phyloP scores from a whole-genome alignment of 2,329 filamentous ascomycete species.

The Cytospora chrysosperma region DNA sequence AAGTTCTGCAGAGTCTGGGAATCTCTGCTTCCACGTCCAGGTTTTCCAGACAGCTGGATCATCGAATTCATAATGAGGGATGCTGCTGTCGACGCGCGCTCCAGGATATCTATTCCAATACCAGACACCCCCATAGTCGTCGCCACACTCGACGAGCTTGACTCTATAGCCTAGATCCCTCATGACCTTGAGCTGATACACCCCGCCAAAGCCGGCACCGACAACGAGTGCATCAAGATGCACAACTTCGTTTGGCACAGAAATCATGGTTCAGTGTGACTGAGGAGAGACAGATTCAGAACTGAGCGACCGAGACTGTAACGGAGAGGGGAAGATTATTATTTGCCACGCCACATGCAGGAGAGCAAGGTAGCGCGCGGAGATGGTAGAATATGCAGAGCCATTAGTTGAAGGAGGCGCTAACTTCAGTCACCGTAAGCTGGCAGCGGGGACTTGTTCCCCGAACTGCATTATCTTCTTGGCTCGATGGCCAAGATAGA shows the following conservation, averaged over 20 bases:
- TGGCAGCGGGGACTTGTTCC: neutral
- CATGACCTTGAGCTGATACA: conserved; percentile 18
- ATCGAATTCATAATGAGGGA: conserved; percentile 15
- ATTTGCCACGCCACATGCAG: no score
- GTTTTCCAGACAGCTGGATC: conserved; percentile 13
- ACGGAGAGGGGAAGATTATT: neutral
- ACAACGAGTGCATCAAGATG: conserved; percentile 17
- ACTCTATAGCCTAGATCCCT: conserved; percentile 7
- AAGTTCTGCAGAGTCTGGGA: conserved; percentile 10
- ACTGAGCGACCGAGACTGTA: neutral
- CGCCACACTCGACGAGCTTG: conserved; percentile 12
- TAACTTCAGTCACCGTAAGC: neutral
- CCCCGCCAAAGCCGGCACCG: conserved; percentile 19
- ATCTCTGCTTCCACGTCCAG: conserved; percentile 19
- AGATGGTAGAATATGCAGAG: no score
- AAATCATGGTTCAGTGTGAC: neutral
- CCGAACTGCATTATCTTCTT: neutral
- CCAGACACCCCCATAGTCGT: conserved; percentile 7
- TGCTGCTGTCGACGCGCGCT: conserved; percentile 13
- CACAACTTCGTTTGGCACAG: neutral
- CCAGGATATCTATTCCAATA: conserved; percentile 19
- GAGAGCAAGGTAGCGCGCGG: no score
- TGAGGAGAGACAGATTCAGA: neutral
- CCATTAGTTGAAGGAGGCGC: no score
- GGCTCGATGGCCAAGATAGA: neutral